Evolutionary conservation across 768 basidiomycete species (phyloP).

Genomic region (Neoboletus magnificus): DNA sequence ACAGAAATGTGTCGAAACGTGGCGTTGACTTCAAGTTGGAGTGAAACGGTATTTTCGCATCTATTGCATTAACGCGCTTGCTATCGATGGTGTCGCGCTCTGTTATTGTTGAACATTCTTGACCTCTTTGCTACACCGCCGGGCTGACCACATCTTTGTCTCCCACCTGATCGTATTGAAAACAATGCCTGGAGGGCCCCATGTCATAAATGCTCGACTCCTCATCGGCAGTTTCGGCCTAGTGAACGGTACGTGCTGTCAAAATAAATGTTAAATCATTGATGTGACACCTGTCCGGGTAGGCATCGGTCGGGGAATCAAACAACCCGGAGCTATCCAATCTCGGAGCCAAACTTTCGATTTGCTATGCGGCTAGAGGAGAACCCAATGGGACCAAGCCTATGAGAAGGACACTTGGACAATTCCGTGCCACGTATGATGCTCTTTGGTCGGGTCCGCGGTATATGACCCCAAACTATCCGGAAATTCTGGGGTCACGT

Average conservation of each 20-base stretch:
- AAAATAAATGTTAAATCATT: constrained; percentile 35
- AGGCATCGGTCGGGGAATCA: too few relatives aligned
- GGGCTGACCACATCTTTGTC: background rate
- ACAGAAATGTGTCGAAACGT: background rate
- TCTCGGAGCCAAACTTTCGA: too few relatives aligned
- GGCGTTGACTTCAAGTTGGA: background rate
- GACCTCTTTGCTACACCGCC: too few relatives aligned
- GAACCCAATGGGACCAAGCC: too few relatives aligned
- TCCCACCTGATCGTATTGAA: background rate
- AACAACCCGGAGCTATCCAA: too few relatives aligned
- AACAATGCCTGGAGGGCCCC: background rate
- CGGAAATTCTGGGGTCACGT: too few relatives aligned
- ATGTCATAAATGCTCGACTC: background rate
- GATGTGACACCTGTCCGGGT: constrained; percentile 19
- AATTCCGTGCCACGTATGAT: too few relatives aligned
- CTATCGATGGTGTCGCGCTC: background rate
- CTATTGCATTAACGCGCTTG: background rate
- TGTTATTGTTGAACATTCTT: background rate
- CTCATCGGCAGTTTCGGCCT: background rate
- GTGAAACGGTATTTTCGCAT: background rate
- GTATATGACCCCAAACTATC: too few relatives aligned
- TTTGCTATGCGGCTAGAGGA: too few relatives aligned
- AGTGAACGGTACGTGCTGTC: background rate
- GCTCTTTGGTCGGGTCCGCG: too few relatives aligned
- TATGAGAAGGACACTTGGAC: too few relatives aligned